These are phyloP conservation scores for Mycena venus DNA, from an alignment of 768 basidiomycete species.

Conservation along the genomic window DNA sequence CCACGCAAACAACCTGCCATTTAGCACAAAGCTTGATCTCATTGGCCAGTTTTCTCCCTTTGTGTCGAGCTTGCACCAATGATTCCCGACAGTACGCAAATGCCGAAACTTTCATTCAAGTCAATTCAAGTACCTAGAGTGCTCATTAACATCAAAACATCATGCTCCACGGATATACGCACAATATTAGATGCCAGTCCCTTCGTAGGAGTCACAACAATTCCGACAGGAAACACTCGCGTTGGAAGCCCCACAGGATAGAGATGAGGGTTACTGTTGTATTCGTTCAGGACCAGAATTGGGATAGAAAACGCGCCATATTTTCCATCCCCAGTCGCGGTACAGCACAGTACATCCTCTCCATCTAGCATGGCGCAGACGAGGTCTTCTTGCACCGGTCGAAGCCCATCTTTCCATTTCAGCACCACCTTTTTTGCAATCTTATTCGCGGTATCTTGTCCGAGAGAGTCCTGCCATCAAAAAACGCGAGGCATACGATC, in stretches of 20 bases:
- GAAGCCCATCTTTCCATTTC: not conserved
- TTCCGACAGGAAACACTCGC: not conserved
- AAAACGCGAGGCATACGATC: not conserved
- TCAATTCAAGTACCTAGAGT: too few species aligned
- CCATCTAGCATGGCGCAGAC: not conserved
- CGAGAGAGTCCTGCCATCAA: not conserved
- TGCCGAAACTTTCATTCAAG: too few species aligned
- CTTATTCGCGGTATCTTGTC: not conserved
- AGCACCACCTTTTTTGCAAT: not conserved
- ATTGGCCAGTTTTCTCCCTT: too few species aligned
- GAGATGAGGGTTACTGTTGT: not conserved
- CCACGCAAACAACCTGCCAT: too few species aligned
- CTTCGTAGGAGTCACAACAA: too few species aligned
- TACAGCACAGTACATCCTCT: not conserved
- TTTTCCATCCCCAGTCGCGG: conserved; percentile 5
- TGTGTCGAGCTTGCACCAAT: too few species aligned
- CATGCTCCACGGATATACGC: too few species aligned
- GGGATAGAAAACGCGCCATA: not conserved
- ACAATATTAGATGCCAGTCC: too few species aligned
- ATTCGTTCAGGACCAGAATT: not conserved
- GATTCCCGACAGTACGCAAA: too few species aligned
- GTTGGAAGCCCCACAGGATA: not conserved
- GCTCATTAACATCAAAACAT: too few species aligned
- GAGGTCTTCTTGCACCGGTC: not conserved
- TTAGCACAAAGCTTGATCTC: too few species aligned